These are phyloP conservation scores for Colletotrichum sidae DNA, from an alignment of 2,329 filamentous ascomycete species.

Conservation along the genomic window DNA sequence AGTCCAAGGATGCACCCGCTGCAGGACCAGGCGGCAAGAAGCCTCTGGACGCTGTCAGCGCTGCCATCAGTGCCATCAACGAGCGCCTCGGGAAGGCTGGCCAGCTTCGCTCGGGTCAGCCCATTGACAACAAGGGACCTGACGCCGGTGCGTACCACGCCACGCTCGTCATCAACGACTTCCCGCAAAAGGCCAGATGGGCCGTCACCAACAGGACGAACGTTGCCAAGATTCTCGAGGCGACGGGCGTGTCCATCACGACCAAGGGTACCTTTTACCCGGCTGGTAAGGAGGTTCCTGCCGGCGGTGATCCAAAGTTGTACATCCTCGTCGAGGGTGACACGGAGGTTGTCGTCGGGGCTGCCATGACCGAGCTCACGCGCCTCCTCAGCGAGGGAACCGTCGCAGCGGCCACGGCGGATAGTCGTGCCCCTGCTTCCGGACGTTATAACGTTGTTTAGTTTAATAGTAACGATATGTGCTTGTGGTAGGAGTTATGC, in stretches of 20 bases:
- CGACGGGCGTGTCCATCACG: slow-evolving; percentile 94
- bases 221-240: slow-evolving; percentile 96
- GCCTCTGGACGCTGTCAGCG: slow-evolving; percentile 85
- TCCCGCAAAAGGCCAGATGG: slow-evolving; percentile 98
- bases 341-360: slow-evolving; percentile 90
- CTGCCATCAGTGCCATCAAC: slow-evolving; percentile 93
- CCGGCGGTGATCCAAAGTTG: slow-evolving; percentile 87
- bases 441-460: slow-evolving; percentile 83
- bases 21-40: slow-evolving; percentile 68
- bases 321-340: slow-evolving; percentile 99
- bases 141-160: slow-evolving; percentile 97
- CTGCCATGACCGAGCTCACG: slow-evolving; percentile 91
- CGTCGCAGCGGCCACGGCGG: slow-evolving; percentile 87
- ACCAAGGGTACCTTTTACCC: slow-evolving; percentile 95
- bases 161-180: slow-evolving; percentile 98
- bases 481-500: too few species aligned
- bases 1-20: slow-evolving; percentile 58
- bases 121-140: slow-evolving; percentile 98
- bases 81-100: slow-evolving; percentile 89
- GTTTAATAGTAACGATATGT: too few species aligned
- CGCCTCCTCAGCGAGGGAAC: slow-evolving; percentile 90
- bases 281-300: slow-evolving; percentile 80
- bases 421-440: slow-evolving; percentile 80
- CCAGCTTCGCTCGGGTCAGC: slow-evolving; percentile 89
- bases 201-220: slow-evolving; percentile 98